Percentiles rank a stretch among this genome's conserved stretches.
These are phyloP conservation scores for Aethionema arabicum DNA, from an alignment of 345 rosid genomes.

Conservation along the genomic window DNA sequence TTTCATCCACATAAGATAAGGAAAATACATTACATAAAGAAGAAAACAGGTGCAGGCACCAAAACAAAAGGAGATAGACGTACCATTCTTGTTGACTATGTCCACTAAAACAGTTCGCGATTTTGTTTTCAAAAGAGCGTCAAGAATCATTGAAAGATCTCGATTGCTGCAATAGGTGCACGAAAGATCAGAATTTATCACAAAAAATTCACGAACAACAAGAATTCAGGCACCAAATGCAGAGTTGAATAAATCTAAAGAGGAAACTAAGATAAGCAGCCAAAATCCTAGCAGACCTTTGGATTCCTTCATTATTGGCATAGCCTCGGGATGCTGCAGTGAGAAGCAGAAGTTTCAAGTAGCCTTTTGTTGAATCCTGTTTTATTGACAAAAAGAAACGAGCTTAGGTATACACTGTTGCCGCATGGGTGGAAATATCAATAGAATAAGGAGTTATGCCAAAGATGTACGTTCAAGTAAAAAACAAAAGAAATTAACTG, in stretches of 20 bases:
- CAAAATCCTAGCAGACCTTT: conserved; percentile 54
- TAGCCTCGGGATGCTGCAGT: conserved; percentile 94
- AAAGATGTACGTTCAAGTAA: conserved; percentile 13
- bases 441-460: not conserved
- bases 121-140: conserved; percentile 95
- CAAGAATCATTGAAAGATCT: conserved; percentile 98
- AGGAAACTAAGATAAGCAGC: conserved; percentile 20
- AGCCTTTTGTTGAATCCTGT: conserved; percentile 91
- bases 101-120: conserved; percentile 78
- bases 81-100: conserved; percentile 90
- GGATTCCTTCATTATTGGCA: conserved; percentile 83
- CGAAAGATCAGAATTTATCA: not conserved
- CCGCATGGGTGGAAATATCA: conserved; percentile 1
- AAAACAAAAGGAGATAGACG: conserved; percentile 25
- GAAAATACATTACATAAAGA: conserved; percentile 11
- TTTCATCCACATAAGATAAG: conserved; percentile 26
- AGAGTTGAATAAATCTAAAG: conserved; percentile 13
- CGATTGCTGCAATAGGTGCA: conserved; percentile 72
- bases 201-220: conserved; percentile 5
- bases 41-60: conserved; percentile 20
- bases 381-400: conserved; percentile 27
- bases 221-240: conserved; percentile 21
- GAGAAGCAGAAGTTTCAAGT: conserved; percentile 91
- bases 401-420: conserved; percentile 20
- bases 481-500: conserved; percentile 16